A percentile compares a stretch with the other conserved stretches of the same genome.
phyloP scores from a whole-genome alignment of 2,329 filamentous ascomycete species.

The Zymoseptoria ardabiliae region DNA sequence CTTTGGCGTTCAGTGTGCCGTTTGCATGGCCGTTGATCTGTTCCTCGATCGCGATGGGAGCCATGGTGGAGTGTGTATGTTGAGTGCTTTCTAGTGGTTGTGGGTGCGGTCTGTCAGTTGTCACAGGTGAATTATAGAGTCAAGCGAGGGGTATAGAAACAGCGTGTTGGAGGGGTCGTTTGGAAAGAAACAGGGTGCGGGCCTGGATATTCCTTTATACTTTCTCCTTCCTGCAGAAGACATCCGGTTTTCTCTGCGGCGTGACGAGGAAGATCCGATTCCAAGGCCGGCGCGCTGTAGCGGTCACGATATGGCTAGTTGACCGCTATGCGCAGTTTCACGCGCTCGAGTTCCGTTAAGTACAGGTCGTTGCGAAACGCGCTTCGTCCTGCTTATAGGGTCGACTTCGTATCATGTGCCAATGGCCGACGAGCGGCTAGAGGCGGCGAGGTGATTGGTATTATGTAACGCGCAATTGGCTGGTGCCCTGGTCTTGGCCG shows the following conservation, averaged over 20 bases:
- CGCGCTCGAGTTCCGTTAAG: neutral
- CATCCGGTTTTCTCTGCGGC: neutral
- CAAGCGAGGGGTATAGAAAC: neutral
- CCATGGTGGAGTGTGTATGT: conserved; percentile 23
- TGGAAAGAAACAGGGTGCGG: neutral
- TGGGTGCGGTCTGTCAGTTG: neutral
- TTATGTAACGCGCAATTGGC: neutral
- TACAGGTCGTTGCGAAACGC: neutral
- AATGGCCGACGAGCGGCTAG: neutral
- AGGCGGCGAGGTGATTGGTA: neutral
- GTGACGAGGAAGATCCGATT: neutral
- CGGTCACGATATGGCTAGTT: neutral
- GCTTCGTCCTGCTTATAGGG: neutral
- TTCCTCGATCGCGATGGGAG: conserved; percentile 30
- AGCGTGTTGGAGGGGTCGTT: neutral
- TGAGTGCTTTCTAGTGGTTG: neutral
- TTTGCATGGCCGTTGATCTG: conserved; percentile 21
- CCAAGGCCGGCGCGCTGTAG: neutral
- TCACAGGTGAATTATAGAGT: neutral
- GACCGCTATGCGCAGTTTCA: neutral
- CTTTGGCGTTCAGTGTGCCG: conserved; percentile 34
- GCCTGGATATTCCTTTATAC: neutral
- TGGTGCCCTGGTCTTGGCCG: neutral
- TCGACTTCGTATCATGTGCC: neutral
- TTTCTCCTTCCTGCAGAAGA: neutral